Evolutionary conservation across 768 basidiomycete species (phyloP).

Genomic region (Clathrus columnatus): DNA sequence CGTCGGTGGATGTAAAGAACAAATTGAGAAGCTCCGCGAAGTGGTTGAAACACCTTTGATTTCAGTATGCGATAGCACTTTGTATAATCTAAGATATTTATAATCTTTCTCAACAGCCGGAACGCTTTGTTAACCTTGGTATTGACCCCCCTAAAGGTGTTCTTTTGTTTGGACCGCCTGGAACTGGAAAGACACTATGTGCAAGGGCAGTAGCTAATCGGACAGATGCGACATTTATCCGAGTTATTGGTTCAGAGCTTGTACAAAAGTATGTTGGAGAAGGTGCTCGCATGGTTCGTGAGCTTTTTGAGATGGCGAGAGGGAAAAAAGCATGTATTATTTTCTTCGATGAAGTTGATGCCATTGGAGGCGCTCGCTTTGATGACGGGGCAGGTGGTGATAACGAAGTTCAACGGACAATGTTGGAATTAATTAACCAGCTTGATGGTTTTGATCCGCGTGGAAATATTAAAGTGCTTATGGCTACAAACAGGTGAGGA

Average conservation of each 20-base stretch:
- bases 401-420: constrained; percentile 97
- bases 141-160: constrained; percentile 99
- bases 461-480: constrained; percentile 99
- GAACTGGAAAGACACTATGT: constrained; percentile 98
- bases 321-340: constrained; percentile 99
- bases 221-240: constrained; percentile 98
- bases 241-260: constrained; percentile 96
- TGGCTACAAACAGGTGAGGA: constrained; percentile 92
- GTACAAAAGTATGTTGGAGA: constrained; percentile 99
- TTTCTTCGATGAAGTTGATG: constrained; percentile 98
- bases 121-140: constrained; percentile 94
- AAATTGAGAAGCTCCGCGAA: constrained; percentile 97
- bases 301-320: constrained; percentile 98
- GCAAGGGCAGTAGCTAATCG: constrained; percentile 97
- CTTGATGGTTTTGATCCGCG: constrained; percentile 96
- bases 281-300: constrained; percentile 97
- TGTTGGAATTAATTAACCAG: constrained; percentile 99
- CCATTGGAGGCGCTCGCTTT: constrained; percentile 95
- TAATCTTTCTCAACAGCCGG: constrained; percentile 59
- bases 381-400: constrained; percentile 99
- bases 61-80: constrained; percentile 48
- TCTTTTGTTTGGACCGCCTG: constrained; percentile 89
- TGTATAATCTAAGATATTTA: not conserved
- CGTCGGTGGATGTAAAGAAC: constrained; percentile 97
- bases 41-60: constrained; percentile 95